Evolutionary conservation across 495 filamentous ascomycete genomes (phyloP), one percentile per base, ranked within the genome.

Genomic region (Apiosordaria backusii): DNA sequence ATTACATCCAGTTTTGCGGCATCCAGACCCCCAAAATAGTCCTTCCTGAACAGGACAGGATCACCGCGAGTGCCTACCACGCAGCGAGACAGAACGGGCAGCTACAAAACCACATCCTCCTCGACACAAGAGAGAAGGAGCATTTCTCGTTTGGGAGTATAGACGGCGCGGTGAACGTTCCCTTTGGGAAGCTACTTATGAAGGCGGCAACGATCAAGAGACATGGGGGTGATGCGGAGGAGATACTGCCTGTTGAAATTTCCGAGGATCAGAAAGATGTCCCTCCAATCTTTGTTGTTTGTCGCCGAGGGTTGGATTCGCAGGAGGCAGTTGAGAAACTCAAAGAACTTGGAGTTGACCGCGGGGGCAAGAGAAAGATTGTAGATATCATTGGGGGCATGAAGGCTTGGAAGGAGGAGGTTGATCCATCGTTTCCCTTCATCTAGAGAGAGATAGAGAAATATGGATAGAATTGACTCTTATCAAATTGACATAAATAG

Each of bases 251-350:
- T 0, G 15, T 9, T 22, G 45, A 58, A n/a, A 1, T 50, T 21
- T n/a, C 19, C 2, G 65, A 6, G 27, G 40, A 40, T 4, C 10
- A 59, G 25, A 53, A 60, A 22, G 61, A 63, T 55, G 73, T 82
- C 61, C 67, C 74, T 19, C 76, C 81, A 0, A 82, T 97, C 10
- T 90, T 91, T 71, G 87, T 96, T 2, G 82, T 99, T 0, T 99
- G 95, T 71, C 85, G 92, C 19, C 83, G 89, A 2, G 95, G 95
- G 2, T 92, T 97, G 69, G 95, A 99, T 73, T 96, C 92, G 0
- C 95, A 97, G 73, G 75, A 92, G 60, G 89, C 87, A 0, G 87
- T 92, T 0, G 84, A 83, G 71, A 88, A 81, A 73, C 67, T 96
- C 67, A 92, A 89, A 72, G 85, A 92, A 35, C 70, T 86, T 50